Base-by-base conservation (phyloP, 345 rosid species). In the Murraya paniculata region DNA sequence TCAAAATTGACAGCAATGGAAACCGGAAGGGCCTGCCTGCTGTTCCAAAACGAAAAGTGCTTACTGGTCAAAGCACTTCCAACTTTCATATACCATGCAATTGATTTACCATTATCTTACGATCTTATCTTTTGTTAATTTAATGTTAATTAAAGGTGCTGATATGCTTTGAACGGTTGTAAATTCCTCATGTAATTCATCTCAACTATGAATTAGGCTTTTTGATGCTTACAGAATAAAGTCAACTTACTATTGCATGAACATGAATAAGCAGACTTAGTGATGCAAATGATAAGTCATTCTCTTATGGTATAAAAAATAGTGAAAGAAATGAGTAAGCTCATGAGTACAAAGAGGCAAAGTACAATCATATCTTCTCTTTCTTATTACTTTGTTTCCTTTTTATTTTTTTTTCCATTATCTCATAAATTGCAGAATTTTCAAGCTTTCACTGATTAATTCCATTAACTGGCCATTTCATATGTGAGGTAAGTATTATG, bases 301-400 rank as follows among this genome's bases (percentile, higher is more conserved):
- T 81, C 77, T 78, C 39, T 30, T 60, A 64, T 64, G 25, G 25
- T 68, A 70, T 35, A 30, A 64, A 68, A 74, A 83, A 70, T 67
- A 75, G 77, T 27, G 74, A 77, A 72, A 64, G 74, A 82, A 79
- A 79, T 82, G 73, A 86, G 89, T 69, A 82, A 76, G 57, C 68
- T 80, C 76, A 84, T 80, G 79, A 82, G 78, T 79, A 79, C 84
- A 68, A 75, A 60, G 74, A 71, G 89, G 81, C 89, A 85, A 81
- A 82, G 59, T 67, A 81, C 58, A 79, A 81, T 79, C 76, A 79
- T 87, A 55, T 65, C 62, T 55, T 68, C 65, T 72, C 59, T 38
- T 65, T 65, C 71, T 64, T 21, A 13, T 11, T 45, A 13, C 11
- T 45, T 45, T 64, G 25, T 18, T 30, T 27, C 4, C 6, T 58